These are phyloP conservation scores for Alnus glutinosa DNA, from an alignment of 306 rosid species.

Conservation along the genomic window DNA sequence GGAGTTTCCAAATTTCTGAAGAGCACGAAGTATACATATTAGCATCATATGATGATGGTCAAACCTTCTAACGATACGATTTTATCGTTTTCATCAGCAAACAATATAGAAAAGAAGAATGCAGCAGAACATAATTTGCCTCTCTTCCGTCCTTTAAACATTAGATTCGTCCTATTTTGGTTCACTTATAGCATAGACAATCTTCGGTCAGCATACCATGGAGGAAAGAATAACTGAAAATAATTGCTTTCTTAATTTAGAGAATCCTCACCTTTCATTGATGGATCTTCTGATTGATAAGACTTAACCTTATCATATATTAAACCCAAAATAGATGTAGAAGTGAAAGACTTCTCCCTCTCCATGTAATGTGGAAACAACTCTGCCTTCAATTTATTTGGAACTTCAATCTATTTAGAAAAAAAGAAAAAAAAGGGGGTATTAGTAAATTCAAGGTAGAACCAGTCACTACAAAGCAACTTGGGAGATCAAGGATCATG, in stretches of 20 bases:
- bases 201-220: background rate
- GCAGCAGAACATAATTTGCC: background rate
- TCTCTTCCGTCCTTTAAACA: background rate
- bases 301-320: conserved; percentile 55
- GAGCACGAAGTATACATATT: background rate
- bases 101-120: background rate
- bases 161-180: too few relatives aligned
- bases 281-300: conserved; percentile 33
- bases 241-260: background rate
- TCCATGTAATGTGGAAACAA: conserved; percentile 72
- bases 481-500: conserved; percentile 1
- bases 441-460: conserved; percentile 7
- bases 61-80: background rate
- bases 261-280: conserved; percentile 40
- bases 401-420: conserved; percentile 53
- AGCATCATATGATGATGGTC: background rate
- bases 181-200: background rate
- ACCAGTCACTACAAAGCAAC: background rate
- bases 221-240: background rate
- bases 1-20: conserved; percentile 54
- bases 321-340: conserved; percentile 63
- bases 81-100: background rate
- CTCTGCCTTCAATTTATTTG: conserved; percentile 38
- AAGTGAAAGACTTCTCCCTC: conserved; percentile 39
- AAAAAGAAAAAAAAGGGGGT: background rate